Evolutionary conservation across 2,329 filamentous ascomycete genomes (phyloP), one percentile per base, ranked within the genome.

Genomic region (Pseudovirgaria hyperparasitica): DNA sequence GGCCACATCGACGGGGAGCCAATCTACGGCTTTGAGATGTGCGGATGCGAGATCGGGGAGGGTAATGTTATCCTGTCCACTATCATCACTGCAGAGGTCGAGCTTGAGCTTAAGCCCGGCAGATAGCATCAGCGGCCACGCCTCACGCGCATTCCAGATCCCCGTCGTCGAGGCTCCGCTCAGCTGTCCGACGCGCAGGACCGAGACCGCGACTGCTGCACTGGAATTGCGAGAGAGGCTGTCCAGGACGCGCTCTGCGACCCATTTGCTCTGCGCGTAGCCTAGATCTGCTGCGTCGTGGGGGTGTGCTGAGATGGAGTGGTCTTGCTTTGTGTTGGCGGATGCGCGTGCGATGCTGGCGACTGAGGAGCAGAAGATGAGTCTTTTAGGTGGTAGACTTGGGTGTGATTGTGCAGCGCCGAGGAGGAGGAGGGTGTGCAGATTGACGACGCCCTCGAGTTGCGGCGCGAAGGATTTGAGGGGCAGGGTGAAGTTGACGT

Each of bases 401-500:
- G n/a, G n/a, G 17, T 25, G 4, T 6, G 22, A 6, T 5, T 5
- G 22, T 12, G 34, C 5, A 4, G 15, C 15, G n/a, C n/a, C n/a
- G n/a, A n/a, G n/a, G 17, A 31, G 15, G 20, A 34, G 18, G 13
- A 32, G 11, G 19, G 27, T 25, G 5, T 18, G 29, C 9, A 24
- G 22, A 14, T 24, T 24, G 7, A 32, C 14, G n/a, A 29, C 26
- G n/a, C 23, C 22, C 18, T 29, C 26, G 21, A 26, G 29, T 9
- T 26, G 17, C 9, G 25, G 19, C 26, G 60, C 60, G 38, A 76
- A 77, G 32, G 62, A 68, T 20, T 48, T 50, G 1, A 77, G 53
- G 4, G 62, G 59, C 28, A 72, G 54, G 15, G 62, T 65, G 52
- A 77, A 77, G 46, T 77, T 76, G 11, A 77, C 73, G 2, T 65